phyloP scores from a whole-genome alignment of 129 eudicot species.

The Pittosporum tobira region DNA sequence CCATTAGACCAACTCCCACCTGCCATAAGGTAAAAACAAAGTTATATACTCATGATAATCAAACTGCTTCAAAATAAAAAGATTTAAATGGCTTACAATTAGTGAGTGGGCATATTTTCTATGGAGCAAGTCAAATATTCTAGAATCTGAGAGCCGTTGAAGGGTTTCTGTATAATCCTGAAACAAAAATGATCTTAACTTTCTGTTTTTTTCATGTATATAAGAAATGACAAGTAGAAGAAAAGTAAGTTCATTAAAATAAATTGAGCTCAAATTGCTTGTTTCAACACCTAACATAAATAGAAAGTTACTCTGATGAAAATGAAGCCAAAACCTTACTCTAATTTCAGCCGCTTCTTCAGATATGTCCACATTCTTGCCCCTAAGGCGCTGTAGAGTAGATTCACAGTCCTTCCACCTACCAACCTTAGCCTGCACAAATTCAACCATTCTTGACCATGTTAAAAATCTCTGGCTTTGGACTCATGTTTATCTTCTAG shows the following conservation, averaged over 20 bases:
- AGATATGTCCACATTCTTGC: slow-evolving; percentile 43
- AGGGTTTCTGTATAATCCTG: slow-evolving; percentile 80
- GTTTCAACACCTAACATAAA: not conserved
- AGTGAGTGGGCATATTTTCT: slow-evolving; percentile 68
- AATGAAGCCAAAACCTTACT: slow-evolving; percentile 26
- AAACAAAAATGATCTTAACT: not conserved
- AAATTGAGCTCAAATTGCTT: not conserved
- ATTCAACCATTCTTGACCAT: not conserved
- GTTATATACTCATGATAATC: not conserved
- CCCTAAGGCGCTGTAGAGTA: slow-evolving; percentile 63
- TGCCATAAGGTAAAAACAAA: slow-evolving; percentile 19
- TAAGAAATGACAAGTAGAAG: not conserved
- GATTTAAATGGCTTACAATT: slow-evolving; percentile 32
- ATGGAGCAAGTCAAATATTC: slow-evolving; percentile 49
- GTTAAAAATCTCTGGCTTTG: not conserved
- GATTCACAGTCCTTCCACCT: slow-evolving; percentile 44
- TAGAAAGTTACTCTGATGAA: not conserved
- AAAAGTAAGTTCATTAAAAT: not conserved
- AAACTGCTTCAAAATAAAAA: not conserved
- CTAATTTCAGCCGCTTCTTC: slow-evolving; percentile 66
- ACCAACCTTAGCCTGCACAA: slow-evolving; percentile 61
- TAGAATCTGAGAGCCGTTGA: slow-evolving; percentile 34
- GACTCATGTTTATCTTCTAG: not conserved
- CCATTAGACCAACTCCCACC: slow-evolving; percentile 91
- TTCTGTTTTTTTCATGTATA: not conserved